A percentile compares a stretch with the other conserved stretches of the same genome.
Conservation (phyloP, 805 yeast species). For the Candida gorgasii region DNA sequence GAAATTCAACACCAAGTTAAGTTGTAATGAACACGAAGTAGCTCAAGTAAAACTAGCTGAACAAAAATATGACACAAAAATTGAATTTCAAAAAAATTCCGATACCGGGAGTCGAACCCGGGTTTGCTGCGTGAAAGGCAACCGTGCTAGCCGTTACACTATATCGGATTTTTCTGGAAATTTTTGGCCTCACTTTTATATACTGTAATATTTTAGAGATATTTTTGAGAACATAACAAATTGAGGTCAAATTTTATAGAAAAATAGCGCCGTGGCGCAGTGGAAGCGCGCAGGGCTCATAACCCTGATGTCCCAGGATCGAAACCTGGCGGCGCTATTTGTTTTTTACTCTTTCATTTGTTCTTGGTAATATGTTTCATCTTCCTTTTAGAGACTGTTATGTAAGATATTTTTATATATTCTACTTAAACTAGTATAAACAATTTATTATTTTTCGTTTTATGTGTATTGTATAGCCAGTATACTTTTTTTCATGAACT, state of each 20-base stretch:
- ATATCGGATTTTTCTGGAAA: slow-evolving; percentile 34
- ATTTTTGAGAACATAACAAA: not conserved
- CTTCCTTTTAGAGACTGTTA: too few relatives aligned
- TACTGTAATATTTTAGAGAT: too few relatives aligned
- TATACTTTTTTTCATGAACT: slow-evolving; percentile 1
- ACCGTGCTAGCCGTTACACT: slow-evolving; percentile 57
- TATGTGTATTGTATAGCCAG: slow-evolving; percentile 7
- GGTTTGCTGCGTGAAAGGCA: slow-evolving; percentile 56
- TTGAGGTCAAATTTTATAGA: not conserved
- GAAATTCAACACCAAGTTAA: too few relatives aligned
- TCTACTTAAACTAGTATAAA: too few relatives aligned
- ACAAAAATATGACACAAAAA: too few relatives aligned
- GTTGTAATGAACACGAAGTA: too few relatives aligned
- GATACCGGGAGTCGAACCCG: slow-evolving; percentile 89
- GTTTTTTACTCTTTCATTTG: slow-evolving; percentile 21
- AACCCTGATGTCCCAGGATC: slow-evolving; percentile 98
- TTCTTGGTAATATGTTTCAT: too few relatives aligned
- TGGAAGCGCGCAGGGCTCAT: slow-evolving; percentile 99
- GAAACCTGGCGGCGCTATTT: slow-evolving; percentile 90
- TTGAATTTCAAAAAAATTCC: slow-evolving; percentile 52
- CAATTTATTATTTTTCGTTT: not conserved
- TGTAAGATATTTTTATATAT: too few relatives aligned
- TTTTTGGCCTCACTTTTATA: too few relatives aligned
- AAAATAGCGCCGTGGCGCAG: slow-evolving; percentile 91
- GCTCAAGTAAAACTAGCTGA: too few relatives aligned